Percentiles rank a stretch among this genome's conserved stretches.
These are phyloP conservation scores for Paracamarosporium sp. DNA, from an alignment of 2,329 filamentous ascomycete species.

Conservation along the genomic window DNA sequence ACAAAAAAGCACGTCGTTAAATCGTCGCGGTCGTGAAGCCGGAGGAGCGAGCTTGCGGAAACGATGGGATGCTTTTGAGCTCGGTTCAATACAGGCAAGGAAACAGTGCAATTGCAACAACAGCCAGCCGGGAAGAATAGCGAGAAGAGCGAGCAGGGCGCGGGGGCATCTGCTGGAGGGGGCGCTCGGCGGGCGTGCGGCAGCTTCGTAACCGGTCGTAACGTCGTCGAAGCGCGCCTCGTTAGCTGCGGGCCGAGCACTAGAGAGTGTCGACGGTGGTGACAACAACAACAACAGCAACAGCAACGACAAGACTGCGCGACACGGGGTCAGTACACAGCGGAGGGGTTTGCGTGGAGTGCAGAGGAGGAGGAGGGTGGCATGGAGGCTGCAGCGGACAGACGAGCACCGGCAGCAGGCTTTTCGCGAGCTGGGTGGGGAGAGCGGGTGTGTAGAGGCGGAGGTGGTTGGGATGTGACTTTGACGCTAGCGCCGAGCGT, in stretches of 20 bases:
- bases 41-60: constrained; percentile 17
- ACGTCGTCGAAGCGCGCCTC: constrained; percentile 35
- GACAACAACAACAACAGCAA: constrained; percentile 16
- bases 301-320: constrained; percentile 29
- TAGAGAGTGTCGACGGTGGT: constrained; percentile 27
- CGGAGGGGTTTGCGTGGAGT: not conserved
- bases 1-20: constrained; percentile 49
- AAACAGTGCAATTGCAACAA: constrained; percentile 30
- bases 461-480: constrained; percentile 51
- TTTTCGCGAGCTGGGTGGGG: constrained; percentile 38
- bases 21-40: constrained; percentile 50
- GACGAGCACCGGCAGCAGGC: constrained; percentile 30
- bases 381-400: constrained; percentile 17
- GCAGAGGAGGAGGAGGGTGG: not conserved
- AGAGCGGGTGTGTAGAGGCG: constrained; percentile 47
- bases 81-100: constrained; percentile 39
- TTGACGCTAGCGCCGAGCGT: constrained; percentile 45
- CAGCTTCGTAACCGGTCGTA: constrained; percentile 36
- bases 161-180: constrained; percentile 29
- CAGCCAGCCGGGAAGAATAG: constrained; percentile 37
- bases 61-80: constrained; percentile 32
- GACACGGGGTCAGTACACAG: constrained; percentile 31
- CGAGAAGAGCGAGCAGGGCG: constrained; percentile 16
- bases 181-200: constrained; percentile 9
- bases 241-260: constrained; percentile 38